phyloP scores from a whole-genome alignment of 768 basidiomycete species.

The Mycena vulgaris region DNA sequence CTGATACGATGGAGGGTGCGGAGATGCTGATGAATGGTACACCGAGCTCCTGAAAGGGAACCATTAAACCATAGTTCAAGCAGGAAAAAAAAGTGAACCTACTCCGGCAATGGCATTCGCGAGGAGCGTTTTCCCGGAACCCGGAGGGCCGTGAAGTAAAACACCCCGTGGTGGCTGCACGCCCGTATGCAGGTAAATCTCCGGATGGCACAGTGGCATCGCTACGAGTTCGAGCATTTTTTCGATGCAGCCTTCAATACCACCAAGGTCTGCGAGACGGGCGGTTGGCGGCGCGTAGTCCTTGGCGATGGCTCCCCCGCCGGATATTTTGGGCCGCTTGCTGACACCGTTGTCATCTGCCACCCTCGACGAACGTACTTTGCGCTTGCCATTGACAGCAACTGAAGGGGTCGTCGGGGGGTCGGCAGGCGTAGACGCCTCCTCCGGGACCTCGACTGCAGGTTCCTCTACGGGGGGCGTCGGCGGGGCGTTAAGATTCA shows the following conservation, averaged over 20 bases:
- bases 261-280: conserved; percentile 89
- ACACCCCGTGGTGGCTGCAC: conserved; percentile 95
- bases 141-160: conserved; percentile 94
- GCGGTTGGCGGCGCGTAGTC: conserved; percentile 82
- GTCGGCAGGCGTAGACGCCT: conserved; percentile 22
- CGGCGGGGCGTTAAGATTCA: conserved; percentile 74
- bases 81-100: conserved; percentile 35
- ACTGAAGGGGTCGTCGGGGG: conserved; percentile 32
- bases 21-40: conserved; percentile 96
- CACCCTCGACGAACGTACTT: conserved; percentile 67
- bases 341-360: conserved; percentile 61
- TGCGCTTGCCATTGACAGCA: conserved; percentile 68
- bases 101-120: conserved; percentile 98
- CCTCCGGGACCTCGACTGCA: conserved; percentile 39
- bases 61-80: conserved; percentile 10
- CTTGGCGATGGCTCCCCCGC: conserved; percentile 62
- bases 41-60: conserved; percentile 79
- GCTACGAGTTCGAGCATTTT: conserved; percentile 97
- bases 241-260: conserved; percentile 88
- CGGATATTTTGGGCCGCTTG: conserved; percentile 70
- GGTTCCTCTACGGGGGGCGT: conserved; percentile 44
- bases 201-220: conserved; percentile 95
- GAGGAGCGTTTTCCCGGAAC: conserved; percentile 95
- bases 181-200: conserved; percentile 94
- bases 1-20: conserved; percentile 95